Evolutionary conservation across 1,284 basidiomycete genomes (phyloP), one percentile per base, ranked within the genome.

Genomic region (Heterobasidion parviporum): DNA sequence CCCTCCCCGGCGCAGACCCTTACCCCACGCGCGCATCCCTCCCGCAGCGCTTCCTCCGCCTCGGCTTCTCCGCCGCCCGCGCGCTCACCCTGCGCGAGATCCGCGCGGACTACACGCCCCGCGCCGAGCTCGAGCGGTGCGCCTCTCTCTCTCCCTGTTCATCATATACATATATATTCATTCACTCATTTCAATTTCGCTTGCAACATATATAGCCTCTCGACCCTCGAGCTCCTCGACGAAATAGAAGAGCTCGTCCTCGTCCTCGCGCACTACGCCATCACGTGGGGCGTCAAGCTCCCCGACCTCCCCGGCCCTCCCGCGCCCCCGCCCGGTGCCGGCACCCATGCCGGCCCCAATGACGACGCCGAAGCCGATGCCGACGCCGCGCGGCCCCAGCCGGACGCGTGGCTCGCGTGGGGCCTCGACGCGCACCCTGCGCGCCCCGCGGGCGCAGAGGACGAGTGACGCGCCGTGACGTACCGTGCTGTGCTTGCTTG

Each of bases 181-280:
- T 2, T 18, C 18, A 18, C 2, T 18, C 2, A 18, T 18, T 2
- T 18, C 18, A 18, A 18, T 18, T 18, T 18, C 18, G 18, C 18
- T 18, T 2, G 18, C 18, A 18, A 18, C 18, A 18, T 8, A 32
- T 33, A 54, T 44, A 59, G 87, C 15, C 38, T 94, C 63, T 79
- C 85, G 1, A 76, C 73, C 56, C 73, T 95, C 8, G 94, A 96
- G 67, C 79, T 89, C 68, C 77, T 97, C 7, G 94, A 98, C 64
- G 94, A 97, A 70, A 76, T 93, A 12, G 94, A 98, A 68, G 94
- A 98, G 69, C 78, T 97, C 16, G 87, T 93, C 53, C 79, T 98
- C 2, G 88, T 97, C 1, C 73, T 96, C 36, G 77, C 77, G 4
- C 94, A 97, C 67, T 97, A 97, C 69, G 89, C 87, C 14, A 81